Evolutionary conservation across 2,329 filamentous ascomycete genomes (phyloP).

Genomic region (Alternaria metachromatica): DNA sequence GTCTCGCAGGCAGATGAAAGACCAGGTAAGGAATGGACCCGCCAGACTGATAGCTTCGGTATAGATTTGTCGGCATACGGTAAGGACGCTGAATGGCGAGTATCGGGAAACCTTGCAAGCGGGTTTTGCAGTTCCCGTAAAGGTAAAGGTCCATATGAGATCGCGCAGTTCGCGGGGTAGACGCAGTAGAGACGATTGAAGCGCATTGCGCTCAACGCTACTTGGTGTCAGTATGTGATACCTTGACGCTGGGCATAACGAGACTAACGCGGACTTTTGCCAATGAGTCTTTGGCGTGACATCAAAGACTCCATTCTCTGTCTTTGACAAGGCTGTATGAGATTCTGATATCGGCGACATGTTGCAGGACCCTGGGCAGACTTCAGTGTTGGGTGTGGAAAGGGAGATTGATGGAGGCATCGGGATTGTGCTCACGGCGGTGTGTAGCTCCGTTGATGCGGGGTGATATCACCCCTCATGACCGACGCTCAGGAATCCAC

Average conservation of each 20-base stretch:
- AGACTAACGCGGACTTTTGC: background rate
- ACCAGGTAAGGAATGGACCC: background rate
- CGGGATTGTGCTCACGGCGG: background rate
- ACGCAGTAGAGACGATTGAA: background rate
- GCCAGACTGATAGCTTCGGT: background rate
- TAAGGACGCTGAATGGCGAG: background rate
- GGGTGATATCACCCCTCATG: background rate
- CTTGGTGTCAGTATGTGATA: background rate
- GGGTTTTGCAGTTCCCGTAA: background rate
- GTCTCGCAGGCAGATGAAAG: background rate
- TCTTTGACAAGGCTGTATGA: background rate
- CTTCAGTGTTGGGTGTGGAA: background rate
- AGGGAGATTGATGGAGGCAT: background rate
- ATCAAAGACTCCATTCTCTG: background rate
- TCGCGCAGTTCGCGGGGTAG: constrained; percentile 3
- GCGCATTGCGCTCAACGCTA: background rate
- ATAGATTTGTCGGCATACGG: background rate
- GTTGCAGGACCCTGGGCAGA: background rate
- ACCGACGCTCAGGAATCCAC: background rate
- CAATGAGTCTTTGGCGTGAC: background rate
- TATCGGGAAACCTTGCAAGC: background rate
- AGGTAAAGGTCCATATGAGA: background rate
- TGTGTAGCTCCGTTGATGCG: background rate
- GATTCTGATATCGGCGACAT: background rate
- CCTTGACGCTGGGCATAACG: background rate